Evolutionary conservation across 2,329 filamentous ascomycete genomes (phyloP), one percentile per base, ranked within the genome.

Genomic region (Fonsecaea erecta): DNA sequence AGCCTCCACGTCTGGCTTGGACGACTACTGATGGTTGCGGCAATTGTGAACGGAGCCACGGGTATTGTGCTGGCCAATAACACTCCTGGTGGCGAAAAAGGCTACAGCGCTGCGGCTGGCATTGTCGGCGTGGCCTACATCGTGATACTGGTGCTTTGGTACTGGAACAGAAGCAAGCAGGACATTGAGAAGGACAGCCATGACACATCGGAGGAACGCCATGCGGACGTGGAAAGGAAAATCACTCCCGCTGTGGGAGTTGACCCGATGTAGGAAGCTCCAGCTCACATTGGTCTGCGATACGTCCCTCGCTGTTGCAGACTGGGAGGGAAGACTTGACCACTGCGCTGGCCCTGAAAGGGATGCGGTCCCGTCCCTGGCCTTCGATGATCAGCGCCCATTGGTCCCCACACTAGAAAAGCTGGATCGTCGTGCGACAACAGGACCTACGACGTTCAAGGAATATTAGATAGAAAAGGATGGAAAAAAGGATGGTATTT

Each of bases 141-240:
- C 2, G 43, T 24, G 43, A 48, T 48, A 18, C 18, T 48, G 7
- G 7, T 26, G 43, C 43, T 48, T 11, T 48, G 43, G 43, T 48
- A 48, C 43, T 48, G 54, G 52, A 54, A 32, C 52, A 54, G 52
- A 18, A 54, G 32, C 52, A 21, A 14, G 24, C 28, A 54, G 52
- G 32, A 54, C n/a, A 8, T 12, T 32, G 52, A 35, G 18, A 16
- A 54, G 6, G 16, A 12, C 12, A 12, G 16, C 14, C 28, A 30
- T 1, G 28, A 54, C 28, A 54, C 32, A 26, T 2, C 28, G 26
- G 5, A 14, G 28, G 32, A 14, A n/a, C 24, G 28, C 30, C 9
- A 18, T 30, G 24, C 32, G 1, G 52, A 48, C 12, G 9, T 24
- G 18, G 43, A 48, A 48, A 24, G 43, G 3, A 48, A 48, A 26